phyloP scores from a whole-genome alignment of 768 basidiomycete species.

The Lentinus tigrinus region DNA sequence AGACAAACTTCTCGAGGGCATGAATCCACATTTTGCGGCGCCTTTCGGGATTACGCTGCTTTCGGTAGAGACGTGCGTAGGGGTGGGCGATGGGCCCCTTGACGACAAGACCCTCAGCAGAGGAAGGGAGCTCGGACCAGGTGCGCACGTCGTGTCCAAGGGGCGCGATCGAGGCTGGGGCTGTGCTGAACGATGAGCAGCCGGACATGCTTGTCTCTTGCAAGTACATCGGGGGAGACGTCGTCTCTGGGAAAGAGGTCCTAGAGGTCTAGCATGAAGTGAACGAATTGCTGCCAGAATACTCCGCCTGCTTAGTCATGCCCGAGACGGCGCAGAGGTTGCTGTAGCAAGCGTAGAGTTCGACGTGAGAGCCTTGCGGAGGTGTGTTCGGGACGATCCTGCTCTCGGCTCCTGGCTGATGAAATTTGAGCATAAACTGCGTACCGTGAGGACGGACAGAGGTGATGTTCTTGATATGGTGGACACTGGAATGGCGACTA shows the following conservation, averaged over 20 bases:
- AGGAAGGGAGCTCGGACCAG: neutral
- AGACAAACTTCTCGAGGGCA: slow-evolving; percentile 69
- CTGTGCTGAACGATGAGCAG: neutral
- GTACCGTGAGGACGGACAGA: neutral
- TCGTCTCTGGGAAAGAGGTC: neutral
- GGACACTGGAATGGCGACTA: neutral
- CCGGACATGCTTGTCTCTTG: neutral
- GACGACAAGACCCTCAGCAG: slow-evolving; percentile 5
- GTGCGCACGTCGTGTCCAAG: slow-evolving; percentile 6
- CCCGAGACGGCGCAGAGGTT: neutral
- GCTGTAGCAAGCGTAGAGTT: neutral
- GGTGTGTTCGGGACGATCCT: neutral
- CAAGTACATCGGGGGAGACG: neutral
- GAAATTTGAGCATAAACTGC: neutral
- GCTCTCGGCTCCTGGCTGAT: neutral
- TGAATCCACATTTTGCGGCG: slow-evolving; percentile 81
- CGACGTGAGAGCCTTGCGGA: slow-evolving; percentile 5
- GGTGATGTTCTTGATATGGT: neutral
- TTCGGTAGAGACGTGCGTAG: slow-evolving; percentile 67
- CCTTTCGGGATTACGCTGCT: slow-evolving; percentile 52
- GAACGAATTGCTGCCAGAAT: slow-evolving; percentile 9
- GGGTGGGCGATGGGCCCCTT: slow-evolving; percentile 50
- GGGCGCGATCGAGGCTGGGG: neutral
- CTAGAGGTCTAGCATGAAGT: slow-evolving; percentile 9
- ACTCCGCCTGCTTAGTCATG: neutral